These are phyloP conservation scores for Aspergillus pseudoviridinutans DNA, from an alignment of 2,329 filamentous ascomycete genomes.

Conservation along the genomic window DNA sequence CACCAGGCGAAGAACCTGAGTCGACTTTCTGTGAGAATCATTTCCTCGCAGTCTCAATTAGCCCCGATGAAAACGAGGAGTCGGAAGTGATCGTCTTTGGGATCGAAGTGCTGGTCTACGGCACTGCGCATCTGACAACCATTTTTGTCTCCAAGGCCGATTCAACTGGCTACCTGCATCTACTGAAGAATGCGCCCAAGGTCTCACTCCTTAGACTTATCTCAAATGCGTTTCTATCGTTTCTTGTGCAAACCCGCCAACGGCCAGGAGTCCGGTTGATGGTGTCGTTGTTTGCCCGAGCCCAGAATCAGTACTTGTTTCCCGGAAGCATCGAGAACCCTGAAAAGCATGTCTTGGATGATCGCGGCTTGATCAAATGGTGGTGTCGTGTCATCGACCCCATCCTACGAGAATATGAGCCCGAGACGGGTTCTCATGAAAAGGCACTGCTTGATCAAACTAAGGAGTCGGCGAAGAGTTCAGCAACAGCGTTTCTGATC, in stretches of 20 bases:
- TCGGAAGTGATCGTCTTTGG: slow-evolving; percentile 69
- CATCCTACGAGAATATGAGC: slow-evolving; percentile 52
- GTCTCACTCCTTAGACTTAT: slow-evolving; percentile 68
- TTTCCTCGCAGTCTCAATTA: slow-evolving; percentile 60
- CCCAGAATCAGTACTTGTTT: slow-evolving; percentile 92
- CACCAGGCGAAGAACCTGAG: slow-evolving; percentile 67
- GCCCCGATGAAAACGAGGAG: slow-evolving; percentile 19
- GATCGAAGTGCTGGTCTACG: slow-evolving; percentile 84
- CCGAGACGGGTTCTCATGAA: slow-evolving; percentile 38
- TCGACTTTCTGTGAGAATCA: slow-evolving; percentile 84
- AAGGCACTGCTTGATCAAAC: slow-evolving; percentile 24
- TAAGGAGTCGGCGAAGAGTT: slow-evolving; percentile 29
- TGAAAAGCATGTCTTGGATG: slow-evolving; percentile 86
- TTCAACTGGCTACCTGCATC: slow-evolving; percentile 80
- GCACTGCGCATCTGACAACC: slow-evolving; percentile 73
- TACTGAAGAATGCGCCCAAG: slow-evolving; percentile 57
- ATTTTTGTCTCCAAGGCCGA: slow-evolving; percentile 97
- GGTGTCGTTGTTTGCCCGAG: slow-evolving; percentile 84
- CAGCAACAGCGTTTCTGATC: slow-evolving; percentile 72
- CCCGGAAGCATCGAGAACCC: slow-evolving; percentile 82
- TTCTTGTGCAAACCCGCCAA: slow-evolving; percentile 65
- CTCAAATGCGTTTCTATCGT: slow-evolving; percentile 69
- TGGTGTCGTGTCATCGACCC: slow-evolving; percentile 88
- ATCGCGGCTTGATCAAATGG: slow-evolving; percentile 87
- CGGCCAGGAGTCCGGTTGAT: slow-evolving; percentile 65